Conservation (phyloP, 148 eudicot genomes). For the Pouteria glomerata region DNA sequence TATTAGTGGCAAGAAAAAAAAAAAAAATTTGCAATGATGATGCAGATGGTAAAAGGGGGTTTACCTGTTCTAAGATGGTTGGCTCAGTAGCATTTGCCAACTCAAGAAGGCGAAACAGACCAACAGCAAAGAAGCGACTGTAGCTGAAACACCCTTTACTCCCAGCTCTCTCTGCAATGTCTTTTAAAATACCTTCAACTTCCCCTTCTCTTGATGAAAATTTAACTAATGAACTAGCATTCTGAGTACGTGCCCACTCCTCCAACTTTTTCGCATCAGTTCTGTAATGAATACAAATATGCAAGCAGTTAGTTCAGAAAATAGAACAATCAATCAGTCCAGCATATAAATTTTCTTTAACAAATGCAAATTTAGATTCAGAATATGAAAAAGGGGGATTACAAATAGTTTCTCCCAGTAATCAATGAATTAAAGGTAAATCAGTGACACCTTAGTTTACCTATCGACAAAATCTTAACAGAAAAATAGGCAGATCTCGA, state of each 20-base stretch:
- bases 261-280: conserved; percentile 85
- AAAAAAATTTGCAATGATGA: too few species aligned
- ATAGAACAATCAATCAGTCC: neutral
- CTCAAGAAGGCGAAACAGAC: conserved; percentile 92
- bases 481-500: neutral
- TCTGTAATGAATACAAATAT: conserved; percentile 31
- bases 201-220: conserved; percentile 84
- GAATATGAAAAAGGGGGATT: neutral
- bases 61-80: conserved; percentile 74
- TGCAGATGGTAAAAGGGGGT: conserved; percentile 8
- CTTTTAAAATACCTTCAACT: conserved; percentile 66
- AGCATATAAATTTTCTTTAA: neutral
- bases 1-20: too few species aligned
- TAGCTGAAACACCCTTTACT: conserved; percentile 66
- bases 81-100: conserved; percentile 88
- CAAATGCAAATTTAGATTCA: neutral
- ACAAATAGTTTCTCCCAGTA: neutral
- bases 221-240: conserved; percentile 58
- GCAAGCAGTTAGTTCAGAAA: neutral
- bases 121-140: conserved; percentile 94
- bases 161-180: conserved; percentile 79
- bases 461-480: neutral
- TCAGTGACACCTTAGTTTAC: neutral
- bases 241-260: conserved; percentile 83
- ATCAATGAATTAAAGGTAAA: neutral